Conservation (phyloP, 164 flowering plant genomes). For the Magnolia kwangsiensis region DNA sequence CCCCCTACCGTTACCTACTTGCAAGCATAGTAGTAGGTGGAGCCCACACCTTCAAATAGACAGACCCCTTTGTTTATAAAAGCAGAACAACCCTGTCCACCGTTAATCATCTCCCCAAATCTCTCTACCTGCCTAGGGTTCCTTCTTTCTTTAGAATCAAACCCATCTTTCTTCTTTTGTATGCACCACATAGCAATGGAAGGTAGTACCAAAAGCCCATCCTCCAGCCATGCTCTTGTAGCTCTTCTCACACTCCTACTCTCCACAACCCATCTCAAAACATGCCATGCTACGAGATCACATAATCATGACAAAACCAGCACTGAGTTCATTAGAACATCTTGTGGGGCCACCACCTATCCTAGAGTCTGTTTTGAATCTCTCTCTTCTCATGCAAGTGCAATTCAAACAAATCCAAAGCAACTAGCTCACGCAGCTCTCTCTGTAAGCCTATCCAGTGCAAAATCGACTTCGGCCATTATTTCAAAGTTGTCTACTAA, state of each 20-base stretch:
- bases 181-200: constrained; percentile 5
- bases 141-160: no score
- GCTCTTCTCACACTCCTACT: not conserved
- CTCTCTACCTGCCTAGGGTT: no score
- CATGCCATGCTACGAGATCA: constrained; percentile 1
- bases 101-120: no score
- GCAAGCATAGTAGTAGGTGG: no score
- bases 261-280: not conserved
- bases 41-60: no score
- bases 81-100: no score
- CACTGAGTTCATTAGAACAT: constrained; percentile 49
- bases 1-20: no score
- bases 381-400: constrained; percentile 39
- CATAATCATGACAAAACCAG: constrained; percentile 1
- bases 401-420: constrained; percentile 47
- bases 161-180: not conserved
- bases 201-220: not conserved
- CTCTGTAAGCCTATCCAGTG: constrained; percentile 19
- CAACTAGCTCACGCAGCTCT: constrained; percentile 34
- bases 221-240: not conserved
- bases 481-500: constrained; percentile 16
- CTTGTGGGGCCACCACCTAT: constrained; percentile 51
- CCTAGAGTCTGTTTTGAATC: constrained; percentile 53
- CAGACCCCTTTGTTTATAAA: no score
- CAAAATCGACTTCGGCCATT: constrained; percentile 11